A percentile compares a stretch with the other conserved stretches of the same genome.
These are phyloP conservation scores for Vanderwaltozyma yarrowii DNA, from an alignment of 805 yeast species.

Conservation along the genomic window DNA sequence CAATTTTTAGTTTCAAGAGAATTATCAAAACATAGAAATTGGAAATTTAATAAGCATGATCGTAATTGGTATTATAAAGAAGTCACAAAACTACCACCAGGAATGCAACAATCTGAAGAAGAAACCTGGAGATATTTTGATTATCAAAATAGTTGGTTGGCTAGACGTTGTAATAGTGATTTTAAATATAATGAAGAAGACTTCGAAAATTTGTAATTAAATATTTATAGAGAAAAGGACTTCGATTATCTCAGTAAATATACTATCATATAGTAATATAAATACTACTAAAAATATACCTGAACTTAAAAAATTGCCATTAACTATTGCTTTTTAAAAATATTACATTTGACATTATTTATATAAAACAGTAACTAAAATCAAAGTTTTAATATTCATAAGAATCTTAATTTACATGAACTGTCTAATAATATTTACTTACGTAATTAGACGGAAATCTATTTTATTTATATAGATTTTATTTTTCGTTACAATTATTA, in stretches of 20 bases:
- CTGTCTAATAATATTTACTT: no score
- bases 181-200: constrained; percentile 35
- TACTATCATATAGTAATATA: no score
- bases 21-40: constrained; percentile 58
- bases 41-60: constrained; percentile 48
- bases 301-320: no score
- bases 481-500: neutral
- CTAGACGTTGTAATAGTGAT: constrained; percentile 36
- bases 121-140: constrained; percentile 75
- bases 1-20: constrained; percentile 77
- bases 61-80: constrained; percentile 45
- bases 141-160: constrained; percentile 59
- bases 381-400: no score
- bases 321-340: no score
- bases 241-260: no score
- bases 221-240: neutral
- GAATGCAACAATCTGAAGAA: constrained; percentile 44
- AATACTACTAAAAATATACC: no score
- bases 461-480: no score
- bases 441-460: no score
- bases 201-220: constrained; percentile 31
- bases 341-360: no score
- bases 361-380: no score
- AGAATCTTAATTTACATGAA: no score
- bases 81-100: constrained; percentile 71